Conservation (phyloP, 1,284 basidiomycete species). For the Ustilago tritici region DNA sequence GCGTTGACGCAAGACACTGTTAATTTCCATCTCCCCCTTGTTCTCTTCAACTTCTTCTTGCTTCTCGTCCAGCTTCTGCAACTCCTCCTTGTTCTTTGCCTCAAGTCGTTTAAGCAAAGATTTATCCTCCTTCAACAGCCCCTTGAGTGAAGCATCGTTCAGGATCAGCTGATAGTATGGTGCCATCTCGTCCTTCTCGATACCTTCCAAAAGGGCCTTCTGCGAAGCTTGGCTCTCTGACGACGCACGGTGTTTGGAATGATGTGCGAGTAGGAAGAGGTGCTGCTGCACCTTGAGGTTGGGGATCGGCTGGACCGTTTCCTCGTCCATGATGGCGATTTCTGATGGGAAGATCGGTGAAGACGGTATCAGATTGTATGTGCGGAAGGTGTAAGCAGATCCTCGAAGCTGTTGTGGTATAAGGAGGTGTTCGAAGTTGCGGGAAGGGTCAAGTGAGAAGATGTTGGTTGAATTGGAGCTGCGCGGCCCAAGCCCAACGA, state of each 20-base stretch:
- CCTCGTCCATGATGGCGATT: conserved; percentile 59
- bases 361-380: not conserved
- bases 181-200: conserved; percentile 78
- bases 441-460: conserved; percentile 5
- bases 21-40: conserved; percentile 92
- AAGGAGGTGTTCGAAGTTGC: not conserved
- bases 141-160: conserved; percentile 66
- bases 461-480: conserved; percentile 38
- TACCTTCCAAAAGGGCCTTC: conserved; percentile 78
- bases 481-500: conserved; percentile 40
- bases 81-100: conserved; percentile 80
- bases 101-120: conserved; percentile 79
- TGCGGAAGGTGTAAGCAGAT: not conserved
- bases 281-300: conserved; percentile 67
- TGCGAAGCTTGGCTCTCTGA: conserved; percentile 73
- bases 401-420: not conserved
- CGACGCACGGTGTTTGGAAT: conserved; percentile 24
- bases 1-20: conserved; percentile 84
- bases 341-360: not conserved
- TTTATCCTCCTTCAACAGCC: conserved; percentile 72
- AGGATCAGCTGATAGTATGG: conserved; percentile 65
- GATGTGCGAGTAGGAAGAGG: conserved; percentile 64
- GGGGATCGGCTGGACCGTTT: conserved; percentile 64
- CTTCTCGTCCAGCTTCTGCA: conserved; percentile 82
- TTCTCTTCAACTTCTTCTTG: conserved; percentile 88